A percentile compares a stretch with the other conserved stretches of the same genome.
These are phyloP conservation scores for Macrolepiota dolichaula DNA, from an alignment of 768 basidiomycete species.

Conservation along the genomic window DNA sequence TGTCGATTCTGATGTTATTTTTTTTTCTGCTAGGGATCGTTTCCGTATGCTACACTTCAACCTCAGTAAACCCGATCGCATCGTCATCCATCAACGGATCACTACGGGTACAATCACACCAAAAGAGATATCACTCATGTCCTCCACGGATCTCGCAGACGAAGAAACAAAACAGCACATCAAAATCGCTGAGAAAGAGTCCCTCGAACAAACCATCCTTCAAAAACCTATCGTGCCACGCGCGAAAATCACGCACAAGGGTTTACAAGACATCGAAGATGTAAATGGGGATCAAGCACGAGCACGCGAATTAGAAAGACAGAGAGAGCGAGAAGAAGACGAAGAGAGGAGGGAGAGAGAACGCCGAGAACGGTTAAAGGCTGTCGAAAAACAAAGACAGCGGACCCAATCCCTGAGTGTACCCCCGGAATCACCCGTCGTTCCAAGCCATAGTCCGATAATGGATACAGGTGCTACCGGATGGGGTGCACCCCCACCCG, in stretches of 20 bases:
- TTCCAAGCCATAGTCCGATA: constrained; percentile 36
- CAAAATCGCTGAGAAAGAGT: constrained; percentile 76
- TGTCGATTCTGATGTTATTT: constrained; percentile 1
- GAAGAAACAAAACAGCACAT: constrained; percentile 85
- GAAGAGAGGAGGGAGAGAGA: constrained; percentile 73
- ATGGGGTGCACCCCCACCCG: constrained; percentile 65
- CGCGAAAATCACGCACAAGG: constrained; percentile 90
- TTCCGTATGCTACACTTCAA: constrained; percentile 91
- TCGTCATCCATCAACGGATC: constrained; percentile 76
- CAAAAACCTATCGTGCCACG: constrained; percentile 64
- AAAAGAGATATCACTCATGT: constrained; percentile 76
- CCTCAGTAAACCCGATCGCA: constrained; percentile 77
- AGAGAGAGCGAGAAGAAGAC: constrained; percentile 60
- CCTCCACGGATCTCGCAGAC: constrained; percentile 84
- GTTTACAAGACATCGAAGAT: constrained; percentile 86
- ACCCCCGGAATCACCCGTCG: constrained; percentile 70
- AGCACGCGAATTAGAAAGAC: constrained; percentile 50
- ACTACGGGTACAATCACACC: constrained; percentile 63
- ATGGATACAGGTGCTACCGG: constrained; percentile 14
- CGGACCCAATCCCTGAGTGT: constrained; percentile 57
- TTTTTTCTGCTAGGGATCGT: constrained; percentile 58
- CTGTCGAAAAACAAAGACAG: constrained; percentile 36
- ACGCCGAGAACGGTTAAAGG: constrained; percentile 56
- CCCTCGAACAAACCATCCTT: constrained; percentile 82
- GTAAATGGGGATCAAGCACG: constrained; percentile 45